Percentiles rank a stretch among this genome's conserved stretches.
phyloP scores from a whole-genome alignment of 257 asterid genomes.

The Plectranthus barbatus region DNA sequence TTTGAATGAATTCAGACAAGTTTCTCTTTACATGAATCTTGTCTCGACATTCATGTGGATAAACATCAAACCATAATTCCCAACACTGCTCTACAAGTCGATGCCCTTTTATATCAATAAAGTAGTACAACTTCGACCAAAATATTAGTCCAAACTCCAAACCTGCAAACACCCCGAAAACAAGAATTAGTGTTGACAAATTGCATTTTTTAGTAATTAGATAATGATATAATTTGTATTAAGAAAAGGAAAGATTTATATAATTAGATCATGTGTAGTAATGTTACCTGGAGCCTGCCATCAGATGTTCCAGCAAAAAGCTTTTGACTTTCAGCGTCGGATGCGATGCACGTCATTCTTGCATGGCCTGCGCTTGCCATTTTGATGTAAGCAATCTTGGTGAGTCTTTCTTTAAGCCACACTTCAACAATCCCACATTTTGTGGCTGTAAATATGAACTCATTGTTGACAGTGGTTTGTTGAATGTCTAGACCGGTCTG shows the following conservation, averaged over 20 bases:
- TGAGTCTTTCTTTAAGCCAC: slow-evolving; percentile 51
- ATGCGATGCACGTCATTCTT: slow-evolving; percentile 36
- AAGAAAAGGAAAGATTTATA: too few relatives aligned
- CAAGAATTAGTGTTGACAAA: not conserved
- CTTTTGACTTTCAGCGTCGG: slow-evolving; percentile 57
- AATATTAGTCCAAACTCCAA: slow-evolving; percentile 33
- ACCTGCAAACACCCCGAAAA: slow-evolving; percentile 10
- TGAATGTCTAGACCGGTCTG: slow-evolving; percentile 49
- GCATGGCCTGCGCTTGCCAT: slow-evolving; percentile 28
- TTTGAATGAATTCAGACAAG: slow-evolving; percentile 11
- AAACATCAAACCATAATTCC: not conserved
- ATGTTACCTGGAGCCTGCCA: slow-evolving; percentile 60
- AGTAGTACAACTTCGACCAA: too few relatives aligned
- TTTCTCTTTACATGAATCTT: not conserved
- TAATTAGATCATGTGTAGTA: too few relatives aligned
- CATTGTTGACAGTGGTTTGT: slow-evolving; percentile 36
- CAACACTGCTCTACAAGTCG: too few relatives aligned
- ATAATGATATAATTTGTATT: too few relatives aligned
- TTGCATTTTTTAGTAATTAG: too few relatives aligned
- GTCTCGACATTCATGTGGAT: slow-evolving; percentile 9
- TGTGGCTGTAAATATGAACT: slow-evolving; percentile 55
- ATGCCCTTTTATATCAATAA: too few relatives aligned
- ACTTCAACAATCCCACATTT: slow-evolving; percentile 65
- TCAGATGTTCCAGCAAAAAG: slow-evolving; percentile 64
- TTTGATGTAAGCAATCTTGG: slow-evolving; percentile 47